These are phyloP conservation scores for Volutella citrinella DNA, from an alignment of 2,329 filamentous ascomycete genomes.

Conservation along the genomic window DNA sequence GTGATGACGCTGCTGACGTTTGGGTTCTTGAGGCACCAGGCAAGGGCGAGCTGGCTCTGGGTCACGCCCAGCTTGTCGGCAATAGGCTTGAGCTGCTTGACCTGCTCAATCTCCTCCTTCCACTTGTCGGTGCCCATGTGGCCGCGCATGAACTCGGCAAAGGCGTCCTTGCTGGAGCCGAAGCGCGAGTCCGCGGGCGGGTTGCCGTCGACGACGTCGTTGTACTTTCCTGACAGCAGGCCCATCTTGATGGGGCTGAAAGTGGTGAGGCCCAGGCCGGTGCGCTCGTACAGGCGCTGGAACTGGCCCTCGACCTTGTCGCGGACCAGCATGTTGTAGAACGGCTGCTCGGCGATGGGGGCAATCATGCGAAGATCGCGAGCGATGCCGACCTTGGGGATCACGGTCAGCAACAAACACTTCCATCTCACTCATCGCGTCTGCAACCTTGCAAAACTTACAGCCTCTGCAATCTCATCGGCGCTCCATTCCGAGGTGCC, in stretches of 20 bases:
- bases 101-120: slow-evolving; percentile 44
- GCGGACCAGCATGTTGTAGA: slow-evolving; percentile 63
- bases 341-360: slow-evolving; percentile 64
- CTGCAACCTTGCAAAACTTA: slow-evolving; percentile 8
- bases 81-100: slow-evolving; percentile 43
- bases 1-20: slow-evolving; percentile 52
- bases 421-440: not conserved
- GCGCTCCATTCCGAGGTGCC: slow-evolving; percentile 61
- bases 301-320: slow-evolving; percentile 63
- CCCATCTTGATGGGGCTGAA: slow-evolving; percentile 59
- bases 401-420: not conserved
- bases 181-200: slow-evolving; percentile 57
- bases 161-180: slow-evolving; percentile 54
- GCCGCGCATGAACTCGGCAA: slow-evolving; percentile 53
- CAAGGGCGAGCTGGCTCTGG: slow-evolving; percentile 48
- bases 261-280: slow-evolving; percentile 58
- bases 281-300: slow-evolving; percentile 56
- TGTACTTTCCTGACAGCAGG: slow-evolving; percentile 65
- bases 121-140: slow-evolving; percentile 47
- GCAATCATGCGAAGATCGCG: slow-evolving; percentile 59
- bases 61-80: slow-evolving; percentile 57
- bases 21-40: slow-evolving; percentile 54
- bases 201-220: slow-evolving; percentile 44
- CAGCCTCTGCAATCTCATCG: slow-evolving; percentile 63
- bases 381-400: slow-evolving; percentile 49